phyloP scores from a whole-genome alignment of 441 rosid species.

The Corymbia calophylla region DNA sequence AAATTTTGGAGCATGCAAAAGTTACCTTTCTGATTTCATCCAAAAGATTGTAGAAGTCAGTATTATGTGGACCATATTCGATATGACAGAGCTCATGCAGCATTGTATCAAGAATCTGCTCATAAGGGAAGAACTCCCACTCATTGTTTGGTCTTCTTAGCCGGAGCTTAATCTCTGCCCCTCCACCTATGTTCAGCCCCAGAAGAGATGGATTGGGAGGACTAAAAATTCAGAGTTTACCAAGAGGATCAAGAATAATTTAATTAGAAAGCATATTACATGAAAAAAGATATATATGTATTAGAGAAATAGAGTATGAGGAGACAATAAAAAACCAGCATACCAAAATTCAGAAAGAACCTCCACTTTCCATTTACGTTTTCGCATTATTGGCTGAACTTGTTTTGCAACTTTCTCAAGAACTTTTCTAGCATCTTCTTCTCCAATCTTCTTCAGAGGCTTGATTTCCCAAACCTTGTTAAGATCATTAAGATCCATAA shows the following conservation, averaged over 20 bases:
- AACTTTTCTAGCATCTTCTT: conserved; percentile 3
- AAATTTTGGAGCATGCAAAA: not conserved
- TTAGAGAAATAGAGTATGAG: not conserved
- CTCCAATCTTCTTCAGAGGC: conserved; percentile 7
- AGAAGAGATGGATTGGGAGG: not conserved
- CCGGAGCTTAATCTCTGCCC: not conserved
- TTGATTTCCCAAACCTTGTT: conserved; percentile 8
- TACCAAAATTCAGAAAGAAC: conserved; percentile 9
- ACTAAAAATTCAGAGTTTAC: not conserved
- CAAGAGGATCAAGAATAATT: not conserved
- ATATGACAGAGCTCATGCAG: conserved; percentile 1
- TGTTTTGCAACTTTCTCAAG: conserved; percentile 12
- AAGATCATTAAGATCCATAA: conserved; percentile 11
- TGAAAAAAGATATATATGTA: too few relatives aligned
- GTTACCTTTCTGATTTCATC: not conserved
- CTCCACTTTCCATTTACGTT: conserved; percentile 5
- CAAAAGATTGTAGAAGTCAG: conserved; percentile 2
- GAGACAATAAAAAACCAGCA: not conserved
- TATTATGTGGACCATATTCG: not conserved
- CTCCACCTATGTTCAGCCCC: conserved; percentile 4
- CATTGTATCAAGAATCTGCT: not conserved
- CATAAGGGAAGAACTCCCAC: not conserved
- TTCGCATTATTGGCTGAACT: conserved; percentile 10
- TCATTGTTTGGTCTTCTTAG: not conserved
- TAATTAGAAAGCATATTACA: not conserved